phyloP scores from a whole-genome alignment of 257 asterid species.

The Solanum sejunctum region DNA sequence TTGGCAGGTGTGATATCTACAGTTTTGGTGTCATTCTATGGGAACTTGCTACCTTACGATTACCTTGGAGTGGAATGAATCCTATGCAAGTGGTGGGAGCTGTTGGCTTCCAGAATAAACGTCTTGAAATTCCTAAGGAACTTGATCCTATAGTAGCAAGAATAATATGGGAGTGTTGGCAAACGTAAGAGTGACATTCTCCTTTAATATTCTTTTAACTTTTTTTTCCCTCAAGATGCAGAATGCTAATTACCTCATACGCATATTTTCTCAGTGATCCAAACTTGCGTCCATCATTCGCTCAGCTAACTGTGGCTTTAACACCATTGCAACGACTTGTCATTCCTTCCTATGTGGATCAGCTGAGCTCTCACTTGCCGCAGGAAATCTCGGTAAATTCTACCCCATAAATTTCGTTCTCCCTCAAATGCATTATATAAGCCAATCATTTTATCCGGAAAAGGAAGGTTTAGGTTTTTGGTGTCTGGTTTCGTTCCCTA shows the following conservation, averaged over 20 bases:
- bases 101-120: constrained; percentile 92
- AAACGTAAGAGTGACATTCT: constrained; percentile 42
- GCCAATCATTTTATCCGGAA: background rate
- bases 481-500: background rate
- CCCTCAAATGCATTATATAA: background rate
- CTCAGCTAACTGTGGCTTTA: constrained; percentile 74
- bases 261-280: constrained; percentile 56
- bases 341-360: constrained; percentile 48
- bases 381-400: constrained; percentile 56
- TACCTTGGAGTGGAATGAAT: constrained; percentile 99
- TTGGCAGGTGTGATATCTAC: constrained; percentile 86
- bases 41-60: constrained; percentile 90
- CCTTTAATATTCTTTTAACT: background rate
- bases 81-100: constrained; percentile 99
- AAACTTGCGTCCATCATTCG: constrained; percentile 86
- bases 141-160: constrained; percentile 88
- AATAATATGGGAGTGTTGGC: constrained; percentile 99
- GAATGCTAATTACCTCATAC: background rate
- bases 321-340: constrained; percentile 86
- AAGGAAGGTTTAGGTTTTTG: background rate
- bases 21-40: constrained; percentile 95
- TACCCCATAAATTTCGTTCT: constrained; percentile 29
- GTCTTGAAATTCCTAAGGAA: constrained; percentile 96
- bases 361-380: constrained; percentile 31
- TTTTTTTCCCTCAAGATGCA: background rate